phyloP scores from a whole-genome alignment of 345 rosid genomes.

The Theobroma cacao region DNA sequence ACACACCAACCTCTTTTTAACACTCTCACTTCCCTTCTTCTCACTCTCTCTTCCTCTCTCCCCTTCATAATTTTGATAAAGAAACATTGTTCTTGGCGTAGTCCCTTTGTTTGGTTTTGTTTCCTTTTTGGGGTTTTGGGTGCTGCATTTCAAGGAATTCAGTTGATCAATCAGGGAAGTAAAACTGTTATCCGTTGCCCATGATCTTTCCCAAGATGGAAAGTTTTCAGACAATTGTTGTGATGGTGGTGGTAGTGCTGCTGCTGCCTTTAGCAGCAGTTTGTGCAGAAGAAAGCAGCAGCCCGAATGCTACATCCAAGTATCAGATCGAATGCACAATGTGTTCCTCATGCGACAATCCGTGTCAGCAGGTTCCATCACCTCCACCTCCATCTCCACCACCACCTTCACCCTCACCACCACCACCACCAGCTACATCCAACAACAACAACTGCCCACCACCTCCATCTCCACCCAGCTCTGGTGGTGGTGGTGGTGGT shows the following conservation, averaged over 20 bases:
- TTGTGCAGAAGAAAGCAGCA: conserved; percentile 3
- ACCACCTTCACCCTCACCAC: conserved; percentile 39
- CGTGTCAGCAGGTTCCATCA: conserved; percentile 42
- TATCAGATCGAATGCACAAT: conserved; percentile 77
- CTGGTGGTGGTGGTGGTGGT: conserved; percentile 40
- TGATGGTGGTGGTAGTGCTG: conserved; percentile 8
- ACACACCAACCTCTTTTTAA: neutral
- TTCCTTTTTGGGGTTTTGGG: neutral
- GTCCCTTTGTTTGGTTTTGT: neutral
- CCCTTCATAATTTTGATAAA: neutral
- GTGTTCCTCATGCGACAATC: conserved; percentile 81
- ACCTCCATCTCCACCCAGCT: conserved; percentile 58
- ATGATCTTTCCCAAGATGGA: conserved; percentile 29
- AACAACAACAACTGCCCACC: conserved; percentile 47
- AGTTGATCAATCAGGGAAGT: neutral
- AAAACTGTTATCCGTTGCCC: neutral
- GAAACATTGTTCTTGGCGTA: no score
- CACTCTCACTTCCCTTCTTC: neutral
- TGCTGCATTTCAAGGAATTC: neutral
- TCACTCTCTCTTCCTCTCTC: conserved; percentile 5
- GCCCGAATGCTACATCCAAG: conserved; percentile 22
- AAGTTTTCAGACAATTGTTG: conserved; percentile 16
- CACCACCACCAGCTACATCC: conserved; percentile 35
- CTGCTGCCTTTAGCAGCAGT: conserved; percentile 22
- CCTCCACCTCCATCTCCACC: conserved; percentile 55